Evolutionary conservation across 805 yeast genomes (phyloP).

Genomic region (Nakazawaea ambrosiae): DNA sequence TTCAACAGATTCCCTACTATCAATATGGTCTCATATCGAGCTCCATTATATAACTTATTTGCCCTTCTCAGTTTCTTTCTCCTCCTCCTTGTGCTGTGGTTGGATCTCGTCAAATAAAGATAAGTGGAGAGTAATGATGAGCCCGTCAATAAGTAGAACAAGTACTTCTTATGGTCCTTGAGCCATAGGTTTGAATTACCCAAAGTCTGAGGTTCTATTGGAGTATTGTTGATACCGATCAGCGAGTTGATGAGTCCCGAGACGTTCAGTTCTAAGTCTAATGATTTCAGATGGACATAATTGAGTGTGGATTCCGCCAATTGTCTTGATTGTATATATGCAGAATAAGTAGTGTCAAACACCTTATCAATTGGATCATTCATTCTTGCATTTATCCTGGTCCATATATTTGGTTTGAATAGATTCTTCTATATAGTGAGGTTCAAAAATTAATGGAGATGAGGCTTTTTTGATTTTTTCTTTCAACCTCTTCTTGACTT

Average conservation of each 20-base stretch:
- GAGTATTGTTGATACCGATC: too few species aligned
- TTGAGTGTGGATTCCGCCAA: background rate
- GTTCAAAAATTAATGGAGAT: too few species aligned
- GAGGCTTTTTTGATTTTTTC: too few species aligned
- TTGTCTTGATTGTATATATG: background rate
- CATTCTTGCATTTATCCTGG: background rate
- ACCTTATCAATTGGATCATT: conserved; percentile 10
- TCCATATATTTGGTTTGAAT: background rate
- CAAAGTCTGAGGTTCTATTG: too few species aligned
- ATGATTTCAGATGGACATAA: conserved; percentile 1
- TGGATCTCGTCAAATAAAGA: background rate
- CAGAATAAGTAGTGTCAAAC: conserved; percentile 9
- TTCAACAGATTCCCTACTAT: conserved; percentile 74
- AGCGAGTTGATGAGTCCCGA: background rate
- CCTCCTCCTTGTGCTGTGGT: too few species aligned
- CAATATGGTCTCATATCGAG: conserved; percentile 67
- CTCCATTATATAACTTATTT: conserved; percentile 56
- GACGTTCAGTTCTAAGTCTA: background rate
- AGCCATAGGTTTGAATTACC: background rate
- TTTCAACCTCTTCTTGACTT: too few species aligned
- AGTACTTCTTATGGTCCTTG: background rate
- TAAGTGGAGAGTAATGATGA: background rate
- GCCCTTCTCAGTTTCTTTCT: conserved; percentile 39
- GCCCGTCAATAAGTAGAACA: conserved; percentile 3
- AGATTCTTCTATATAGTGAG: too few species aligned